Conservation (phyloP, 1,139 yeast species). For the Blastobotrys ciferrii region DNA sequence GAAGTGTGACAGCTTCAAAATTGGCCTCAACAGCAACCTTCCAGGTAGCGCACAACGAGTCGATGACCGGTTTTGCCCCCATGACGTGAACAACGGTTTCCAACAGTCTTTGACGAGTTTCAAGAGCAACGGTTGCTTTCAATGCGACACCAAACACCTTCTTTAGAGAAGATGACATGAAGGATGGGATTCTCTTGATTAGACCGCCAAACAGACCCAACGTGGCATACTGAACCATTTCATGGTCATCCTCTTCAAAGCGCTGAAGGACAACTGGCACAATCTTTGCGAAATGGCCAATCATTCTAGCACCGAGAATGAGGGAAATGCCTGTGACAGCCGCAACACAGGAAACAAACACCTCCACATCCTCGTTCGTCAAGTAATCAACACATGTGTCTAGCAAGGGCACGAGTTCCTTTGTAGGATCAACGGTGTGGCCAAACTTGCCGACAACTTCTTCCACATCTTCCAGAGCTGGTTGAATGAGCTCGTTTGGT, state of each 20-base stretch:
- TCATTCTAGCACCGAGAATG: conserved; percentile 77
- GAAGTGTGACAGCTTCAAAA: conserved; percentile 61
- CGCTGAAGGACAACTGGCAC: conserved; percentile 70
- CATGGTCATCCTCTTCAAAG: conserved; percentile 43
- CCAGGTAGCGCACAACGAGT: conserved; percentile 66
- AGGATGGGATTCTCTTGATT: conserved; percentile 82
- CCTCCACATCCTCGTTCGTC: conserved; percentile 47
- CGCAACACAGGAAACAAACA: conserved; percentile 72
- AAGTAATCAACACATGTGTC: neutral
- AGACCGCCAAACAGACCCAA: conserved; percentile 71
- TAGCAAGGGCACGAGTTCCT: neutral
- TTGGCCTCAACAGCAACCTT: conserved; percentile 46
- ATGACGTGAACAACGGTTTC: conserved; percentile 64
- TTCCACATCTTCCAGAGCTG: conserved; percentile 69
- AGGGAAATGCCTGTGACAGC: conserved; percentile 69
- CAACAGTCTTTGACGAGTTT: conserved; percentile 64
- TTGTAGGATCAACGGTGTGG: conserved; percentile 14
- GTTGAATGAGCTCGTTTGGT: conserved; percentile 53
- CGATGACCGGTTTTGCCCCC: conserved; percentile 62
- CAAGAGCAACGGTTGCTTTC: conserved; percentile 50
- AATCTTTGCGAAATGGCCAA: conserved; percentile 81
- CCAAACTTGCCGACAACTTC: conserved; percentile 64
- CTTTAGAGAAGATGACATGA: conserved; percentile 67
- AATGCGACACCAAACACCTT: conserved; percentile 60
- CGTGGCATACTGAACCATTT: conserved; percentile 48